Percentiles rank a stretch among this genome's conserved stretches.
These are phyloP conservation scores for Arxiozyma heterogenica DNA, from an alignment of 1,139 yeast species.

Conservation along the genomic window DNA sequence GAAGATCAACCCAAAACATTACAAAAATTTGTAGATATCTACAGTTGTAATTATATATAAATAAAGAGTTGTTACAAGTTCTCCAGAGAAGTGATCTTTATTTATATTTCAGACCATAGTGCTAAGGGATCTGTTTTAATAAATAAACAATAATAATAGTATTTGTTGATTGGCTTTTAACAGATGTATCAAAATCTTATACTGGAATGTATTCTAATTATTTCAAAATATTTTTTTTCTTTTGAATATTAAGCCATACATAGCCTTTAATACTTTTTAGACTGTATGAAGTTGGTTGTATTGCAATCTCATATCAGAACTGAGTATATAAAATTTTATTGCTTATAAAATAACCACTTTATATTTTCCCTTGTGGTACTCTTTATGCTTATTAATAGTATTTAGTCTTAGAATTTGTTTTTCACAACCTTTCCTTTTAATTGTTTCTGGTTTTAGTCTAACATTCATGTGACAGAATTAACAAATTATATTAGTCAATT, in stretches of 20 bases:
- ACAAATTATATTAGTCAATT: background rate
- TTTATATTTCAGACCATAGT: no score
- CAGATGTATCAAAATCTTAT: background rate
- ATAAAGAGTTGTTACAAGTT: no score
- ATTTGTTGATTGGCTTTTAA: background rate
- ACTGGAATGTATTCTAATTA: background rate
- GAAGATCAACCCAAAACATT: no score
- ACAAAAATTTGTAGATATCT: no score
- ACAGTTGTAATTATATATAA: no score
- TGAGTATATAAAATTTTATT: background rate
- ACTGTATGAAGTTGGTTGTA: background rate
- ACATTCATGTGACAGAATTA: background rate
- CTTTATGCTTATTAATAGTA: no score
- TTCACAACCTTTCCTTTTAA: background rate
- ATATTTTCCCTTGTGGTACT: no score
- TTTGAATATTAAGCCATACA: background rate
- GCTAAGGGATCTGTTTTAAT: no score
- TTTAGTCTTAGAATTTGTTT: no score
- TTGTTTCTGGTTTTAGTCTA: background rate
- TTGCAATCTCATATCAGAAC: background rate
- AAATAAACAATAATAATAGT: no score
- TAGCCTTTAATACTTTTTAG: background rate
- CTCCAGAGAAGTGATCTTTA: no score
- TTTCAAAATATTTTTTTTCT: background rate
- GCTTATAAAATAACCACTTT: no score